Conservation (phyloP, 805 yeast genomes). For the Saccharomyces jurei region DNA sequence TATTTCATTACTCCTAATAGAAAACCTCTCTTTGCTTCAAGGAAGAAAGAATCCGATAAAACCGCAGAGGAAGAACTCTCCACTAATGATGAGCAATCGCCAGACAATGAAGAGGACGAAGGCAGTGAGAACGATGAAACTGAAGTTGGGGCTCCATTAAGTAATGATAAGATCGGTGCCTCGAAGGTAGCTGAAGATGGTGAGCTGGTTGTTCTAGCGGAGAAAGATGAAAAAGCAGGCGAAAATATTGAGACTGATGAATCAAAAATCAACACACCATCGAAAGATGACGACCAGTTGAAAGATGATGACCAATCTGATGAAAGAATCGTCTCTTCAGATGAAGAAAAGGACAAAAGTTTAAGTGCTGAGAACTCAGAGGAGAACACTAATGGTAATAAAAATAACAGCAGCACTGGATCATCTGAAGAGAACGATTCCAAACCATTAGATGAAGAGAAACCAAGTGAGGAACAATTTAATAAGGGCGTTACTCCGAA, state of each 20-base stretch:
- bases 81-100: not conserved
- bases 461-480: not conserved
- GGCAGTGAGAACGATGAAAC: not conserved
- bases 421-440: not conserved
- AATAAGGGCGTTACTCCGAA: not conserved
- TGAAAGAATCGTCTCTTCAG: not conserved
- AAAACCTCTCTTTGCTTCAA: not conserved
- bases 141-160: slow-evolving; percentile 2
- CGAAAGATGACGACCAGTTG: not conserved
- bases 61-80: slow-evolving; percentile 3
- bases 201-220: not conserved
- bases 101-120: not conserved
- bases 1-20: slow-evolving; percentile 5
- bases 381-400: not conserved
- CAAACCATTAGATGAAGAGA: not conserved
- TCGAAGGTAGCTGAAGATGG: slow-evolving; percentile 1
- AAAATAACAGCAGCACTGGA: not conserved
- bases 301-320: not conserved
- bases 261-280: not conserved
- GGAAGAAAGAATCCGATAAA: not conserved
- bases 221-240: not conserved
- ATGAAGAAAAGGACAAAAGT: not conserved
- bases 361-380: not conserved
- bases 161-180: slow-evolving; percentile 3
- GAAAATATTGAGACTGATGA: not conserved